A percentile compares a stretch with the other conserved stretches of the same genome.
Conservation (phyloP, 2,329 filamentous ascomycete species). For the Leptographium flavum region DNA sequence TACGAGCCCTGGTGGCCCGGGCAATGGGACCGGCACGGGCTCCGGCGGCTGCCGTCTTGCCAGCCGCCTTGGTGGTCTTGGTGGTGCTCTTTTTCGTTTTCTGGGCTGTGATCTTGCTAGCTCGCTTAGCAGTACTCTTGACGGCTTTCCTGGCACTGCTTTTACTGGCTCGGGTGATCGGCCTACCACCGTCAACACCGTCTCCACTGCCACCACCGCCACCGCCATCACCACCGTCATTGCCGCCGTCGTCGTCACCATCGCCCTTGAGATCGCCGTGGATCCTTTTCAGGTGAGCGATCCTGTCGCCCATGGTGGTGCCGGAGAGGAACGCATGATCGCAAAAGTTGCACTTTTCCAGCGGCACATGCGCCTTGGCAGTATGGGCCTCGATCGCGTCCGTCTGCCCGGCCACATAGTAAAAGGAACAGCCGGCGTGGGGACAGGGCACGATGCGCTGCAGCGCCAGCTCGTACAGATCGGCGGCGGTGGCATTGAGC, state of each 20-base stretch:
- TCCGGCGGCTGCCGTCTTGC: no score
- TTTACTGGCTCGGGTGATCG: no score
- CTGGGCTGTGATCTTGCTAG: no score
- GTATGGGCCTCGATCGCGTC: not conserved
- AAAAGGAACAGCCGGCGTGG: not conserved
- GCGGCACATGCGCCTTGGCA: not conserved
- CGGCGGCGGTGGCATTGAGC: not conserved
- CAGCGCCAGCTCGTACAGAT: slow-evolving; percentile 1
- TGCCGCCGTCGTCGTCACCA: no score
- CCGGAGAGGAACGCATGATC: not conserved
- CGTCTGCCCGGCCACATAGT: not conserved
- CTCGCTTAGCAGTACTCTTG: no score
- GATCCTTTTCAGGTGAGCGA: not conserved
- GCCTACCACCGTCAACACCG: no score
- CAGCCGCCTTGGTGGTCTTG: no score
- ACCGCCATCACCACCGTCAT: not conserved
- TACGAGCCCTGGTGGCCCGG: no score
- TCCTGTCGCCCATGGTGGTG: not conserved
- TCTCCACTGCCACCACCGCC: not conserved
- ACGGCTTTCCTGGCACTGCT: no score
- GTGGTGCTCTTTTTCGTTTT: no score
- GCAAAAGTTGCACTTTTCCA: not conserved
- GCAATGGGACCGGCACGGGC: no score
- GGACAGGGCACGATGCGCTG: not conserved
- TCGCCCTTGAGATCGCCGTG: not conserved